Conservation (phyloP, 106 monocot species). For the Xerophyta viscosa region DNA sequence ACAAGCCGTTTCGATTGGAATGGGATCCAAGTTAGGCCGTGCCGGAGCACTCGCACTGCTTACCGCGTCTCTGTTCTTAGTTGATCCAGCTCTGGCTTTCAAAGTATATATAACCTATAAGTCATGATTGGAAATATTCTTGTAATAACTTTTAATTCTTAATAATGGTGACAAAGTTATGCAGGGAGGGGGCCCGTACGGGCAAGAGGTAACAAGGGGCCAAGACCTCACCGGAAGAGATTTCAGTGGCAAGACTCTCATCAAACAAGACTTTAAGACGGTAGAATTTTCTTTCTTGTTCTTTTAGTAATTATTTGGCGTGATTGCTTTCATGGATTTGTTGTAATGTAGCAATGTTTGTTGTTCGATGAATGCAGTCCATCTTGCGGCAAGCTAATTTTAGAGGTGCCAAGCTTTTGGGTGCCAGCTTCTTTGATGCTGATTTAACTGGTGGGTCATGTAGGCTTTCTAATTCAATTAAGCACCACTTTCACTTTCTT, state of each 20-base stretch:
- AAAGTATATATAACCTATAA: slow-evolving; percentile 21
- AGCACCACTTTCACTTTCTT: too few relatives aligned
- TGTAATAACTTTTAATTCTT: not conserved
- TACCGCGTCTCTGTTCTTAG: slow-evolving; percentile 44
- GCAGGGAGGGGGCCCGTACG: slow-evolving; percentile 87
- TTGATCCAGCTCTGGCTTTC: slow-evolving; percentile 60
- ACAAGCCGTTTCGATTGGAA: not conserved
- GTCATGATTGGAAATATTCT: not conserved
- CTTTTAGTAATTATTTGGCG: not conserved
- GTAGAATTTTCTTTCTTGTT: slow-evolving; percentile 15
- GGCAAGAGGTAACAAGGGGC: slow-evolving; percentile 77
- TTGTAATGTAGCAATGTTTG: not conserved
- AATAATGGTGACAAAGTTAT: not conserved
- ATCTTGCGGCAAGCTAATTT: slow-evolving; percentile 91
- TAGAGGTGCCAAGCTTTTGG: slow-evolving; percentile 84
- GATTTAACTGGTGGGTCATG: slow-evolving; percentile 67
- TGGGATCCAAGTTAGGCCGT: slow-evolving; percentile 1
- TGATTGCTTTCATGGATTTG: not conserved
- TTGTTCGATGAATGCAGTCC: slow-evolving; percentile 59
- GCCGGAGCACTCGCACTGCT: slow-evolving; percentile 21
- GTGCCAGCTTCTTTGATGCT: slow-evolving; percentile 96
- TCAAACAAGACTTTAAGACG: slow-evolving; percentile 95
- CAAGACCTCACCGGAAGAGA: slow-evolving; percentile 93
- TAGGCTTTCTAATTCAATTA: too few relatives aligned
- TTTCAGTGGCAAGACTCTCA: slow-evolving; percentile 82